Evolutionary conservation across 306 rosid species (phyloP).

Genomic region (Vigna mungo): DNA sequence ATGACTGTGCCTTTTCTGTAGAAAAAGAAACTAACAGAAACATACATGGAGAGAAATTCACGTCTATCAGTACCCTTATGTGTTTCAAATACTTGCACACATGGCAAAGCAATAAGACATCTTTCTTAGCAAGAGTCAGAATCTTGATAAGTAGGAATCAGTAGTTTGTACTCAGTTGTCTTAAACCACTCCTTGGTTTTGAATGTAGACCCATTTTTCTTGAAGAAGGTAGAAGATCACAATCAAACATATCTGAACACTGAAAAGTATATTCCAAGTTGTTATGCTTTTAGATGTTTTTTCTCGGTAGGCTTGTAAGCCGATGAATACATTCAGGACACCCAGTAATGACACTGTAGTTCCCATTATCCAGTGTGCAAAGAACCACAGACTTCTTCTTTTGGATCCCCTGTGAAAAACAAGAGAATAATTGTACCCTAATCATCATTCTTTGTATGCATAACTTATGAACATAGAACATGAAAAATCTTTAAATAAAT

Average conservation of each 20-base stretch:
- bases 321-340: slow-evolving; percentile 65
- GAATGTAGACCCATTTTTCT: slow-evolving; percentile 75
- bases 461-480: neutral
- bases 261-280: slow-evolving; percentile 68
- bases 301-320: slow-evolving; percentile 71
- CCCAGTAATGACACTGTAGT: slow-evolving; percentile 63
- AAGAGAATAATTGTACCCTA: neutral
- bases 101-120: slow-evolving; percentile 11
- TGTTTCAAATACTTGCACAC: slow-evolving; percentile 30
- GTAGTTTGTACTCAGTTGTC: slow-evolving; percentile 46
- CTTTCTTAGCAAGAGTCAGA: slow-evolving; percentile 53
- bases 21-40: neutral
- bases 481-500: neutral
- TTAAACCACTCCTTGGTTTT: slow-evolving; percentile 61
- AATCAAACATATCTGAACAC: slow-evolving; percentile 54
- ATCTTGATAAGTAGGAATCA: slow-evolving; percentile 43
- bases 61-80: neutral
- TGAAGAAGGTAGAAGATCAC: slow-evolving; percentile 74
- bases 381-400: slow-evolving; percentile 68
- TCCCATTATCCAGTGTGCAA: slow-evolving; percentile 73
- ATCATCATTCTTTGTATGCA: neutral
- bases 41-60: slow-evolving; percentile 12
- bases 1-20: neutral
- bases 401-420: slow-evolving; percentile 63
- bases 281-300: slow-evolving; percentile 65